Base-by-base conservation (phyloP, 192 early-diverging fungal species). In the Dissophora ornata region DNA sequence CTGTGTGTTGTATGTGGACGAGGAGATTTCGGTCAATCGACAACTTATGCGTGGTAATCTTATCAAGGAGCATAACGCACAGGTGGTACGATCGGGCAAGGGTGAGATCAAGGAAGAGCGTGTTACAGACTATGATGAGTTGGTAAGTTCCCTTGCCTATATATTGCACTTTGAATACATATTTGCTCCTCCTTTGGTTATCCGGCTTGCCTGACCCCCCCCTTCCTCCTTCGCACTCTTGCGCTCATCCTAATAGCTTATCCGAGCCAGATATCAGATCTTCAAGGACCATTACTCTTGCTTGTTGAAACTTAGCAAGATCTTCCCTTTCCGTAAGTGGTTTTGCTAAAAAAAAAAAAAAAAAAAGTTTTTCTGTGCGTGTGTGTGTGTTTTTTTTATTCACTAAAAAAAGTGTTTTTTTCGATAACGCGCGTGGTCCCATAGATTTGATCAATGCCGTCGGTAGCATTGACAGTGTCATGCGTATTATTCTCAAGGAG, bases 221-320 rank as follows among this genome's bases (percentile, higher is more conserved):
- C n/a, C n/a, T n/a, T n/a, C n/a, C n/a, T n/a, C n/a, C n/a, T n/a
- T n/a, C n/a, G n/a, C n/a, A n/a, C n/a, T 47, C 29, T 22, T 19
- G 4, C 11, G 1, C 8, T 22, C 10, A 12, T 15, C 8, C 21
- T 21, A 15, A 59, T 34, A 84, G 83, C 64, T 87, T 21, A 87
- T 87, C 47, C 80, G 86, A 4, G 80, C 84, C 21, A 67, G 86
- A 53, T 87, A 87, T 42, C 66, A 79, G 25, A 87, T 87, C 32
- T 87, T 87, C 68, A 87, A 84, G 52, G 84, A 83, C 36, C 86
- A 87, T 46, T 87, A 85, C 74, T 83, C 84, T 0, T 81, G 84
- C 11, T 57, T 87, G 1, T 44, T 87, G 11, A 85, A 82, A 30
- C 57, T 87, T 7, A 82, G 80, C 52, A 85, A 87, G 44, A 83